phyloP scores from a whole-genome alignment of 2,329 filamentous ascomycete genomes.

The Pseudogymnoascus sp. region DNA sequence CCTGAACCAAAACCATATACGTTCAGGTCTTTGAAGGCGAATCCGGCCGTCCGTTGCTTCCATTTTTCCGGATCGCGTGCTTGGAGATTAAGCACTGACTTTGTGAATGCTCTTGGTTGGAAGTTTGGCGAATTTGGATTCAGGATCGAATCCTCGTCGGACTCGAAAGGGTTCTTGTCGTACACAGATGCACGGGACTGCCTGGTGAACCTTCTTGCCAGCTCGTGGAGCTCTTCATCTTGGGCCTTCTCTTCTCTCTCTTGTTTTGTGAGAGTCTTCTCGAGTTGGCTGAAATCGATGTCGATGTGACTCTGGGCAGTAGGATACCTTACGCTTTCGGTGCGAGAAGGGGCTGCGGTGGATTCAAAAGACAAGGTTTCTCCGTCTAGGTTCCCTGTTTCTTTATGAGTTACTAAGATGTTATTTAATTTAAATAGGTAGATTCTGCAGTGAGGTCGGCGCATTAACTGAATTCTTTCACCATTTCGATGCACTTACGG shows the following conservation, averaged over 20 bases:
- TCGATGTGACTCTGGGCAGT: neutral
- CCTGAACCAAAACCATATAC: slow-evolving; percentile 61
- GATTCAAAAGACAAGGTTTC: neutral
- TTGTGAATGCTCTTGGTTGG: slow-evolving; percentile 51
- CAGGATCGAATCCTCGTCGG: slow-evolving; percentile 40
- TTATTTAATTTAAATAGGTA: neutral
- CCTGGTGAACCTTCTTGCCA: slow-evolving; percentile 8
- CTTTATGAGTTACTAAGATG: neutral
- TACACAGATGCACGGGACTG: slow-evolving; percentile 12
- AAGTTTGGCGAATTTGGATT: slow-evolving; percentile 49
- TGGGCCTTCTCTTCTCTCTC: neutral
- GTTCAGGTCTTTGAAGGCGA: slow-evolving; percentile 62
- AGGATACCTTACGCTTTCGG: neutral
- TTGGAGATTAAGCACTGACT: slow-evolving; percentile 49
- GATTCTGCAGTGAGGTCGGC: neutral
- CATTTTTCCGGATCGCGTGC: slow-evolving; percentile 49
- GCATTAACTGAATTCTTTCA: neutral
- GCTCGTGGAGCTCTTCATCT: neutral
- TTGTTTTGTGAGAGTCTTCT: neutral
- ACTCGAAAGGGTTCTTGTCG: slow-evolving; percentile 42
- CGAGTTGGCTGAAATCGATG: neutral
- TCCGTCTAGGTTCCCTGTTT: neutral
- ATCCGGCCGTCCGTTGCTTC: slow-evolving; percentile 50
- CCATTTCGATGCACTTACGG: neutral
- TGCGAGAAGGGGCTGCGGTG: neutral